Evolutionary conservation across 192 early-diverging fungal genomes (phyloP).

Genomic region (Phlyctochytrium planicorne): DNA sequence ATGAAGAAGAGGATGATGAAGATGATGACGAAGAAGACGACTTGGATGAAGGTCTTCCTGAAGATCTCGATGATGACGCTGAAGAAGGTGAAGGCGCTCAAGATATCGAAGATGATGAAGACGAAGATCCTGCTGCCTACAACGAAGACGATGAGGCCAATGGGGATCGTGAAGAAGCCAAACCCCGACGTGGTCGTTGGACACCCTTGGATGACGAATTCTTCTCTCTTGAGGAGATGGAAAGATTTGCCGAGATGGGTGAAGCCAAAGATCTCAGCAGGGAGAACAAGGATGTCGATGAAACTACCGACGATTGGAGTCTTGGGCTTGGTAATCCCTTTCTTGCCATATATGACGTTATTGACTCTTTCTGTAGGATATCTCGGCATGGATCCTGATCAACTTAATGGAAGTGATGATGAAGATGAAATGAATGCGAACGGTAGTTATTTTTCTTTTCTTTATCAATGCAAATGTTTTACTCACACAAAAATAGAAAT

Average conservation of each 20-base stretch:
- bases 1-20: conserved; percentile 31
- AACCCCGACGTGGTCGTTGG: conserved; percentile 51
- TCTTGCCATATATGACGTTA: neutral
- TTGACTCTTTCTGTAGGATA: conserved; percentile 3
- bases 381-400: conserved; percentile 36
- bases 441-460: conserved; percentile 25
- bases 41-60: conserved; percentile 45
- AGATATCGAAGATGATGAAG: conserved; percentile 39
- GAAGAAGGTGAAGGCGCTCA: conserved; percentile 21
- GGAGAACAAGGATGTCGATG: conserved; percentile 59
- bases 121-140: conserved; percentile 42
- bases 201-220: conserved; percentile 91
- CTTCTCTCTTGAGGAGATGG: conserved; percentile 86
- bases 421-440: conserved; percentile 54
- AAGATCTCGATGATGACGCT: conserved; percentile 38
- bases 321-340: conserved; percentile 20
- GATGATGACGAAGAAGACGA: conserved; percentile 37
- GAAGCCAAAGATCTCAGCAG: conserved; percentile 64
- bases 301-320: conserved; percentile 41
- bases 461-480: neutral
- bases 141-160: conserved; percentile 57
- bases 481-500: conserved; percentile 70
- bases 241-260: conserved; percentile 79
- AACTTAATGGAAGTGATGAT: conserved; percentile 66
- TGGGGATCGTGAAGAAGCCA: conserved; percentile 62